These are phyloP conservation scores for Salvia miltiorrhiza DNA, from an alignment of 257 asterid species.

Conservation along the genomic window DNA sequence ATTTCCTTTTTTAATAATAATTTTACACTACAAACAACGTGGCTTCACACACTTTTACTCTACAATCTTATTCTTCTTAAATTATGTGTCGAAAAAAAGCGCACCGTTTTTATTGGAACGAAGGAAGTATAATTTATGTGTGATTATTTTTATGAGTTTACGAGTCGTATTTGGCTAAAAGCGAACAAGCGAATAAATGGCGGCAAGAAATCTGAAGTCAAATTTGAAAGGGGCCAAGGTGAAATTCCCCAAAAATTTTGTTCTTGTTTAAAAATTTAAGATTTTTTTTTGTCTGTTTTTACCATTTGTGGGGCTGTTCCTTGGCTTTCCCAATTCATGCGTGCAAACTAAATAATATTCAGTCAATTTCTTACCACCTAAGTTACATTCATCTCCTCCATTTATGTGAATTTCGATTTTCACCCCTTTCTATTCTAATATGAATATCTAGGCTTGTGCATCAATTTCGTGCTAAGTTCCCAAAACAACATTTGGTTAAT, in stretches of 20 bases:
- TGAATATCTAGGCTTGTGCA: background rate
- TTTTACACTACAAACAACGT: no score
- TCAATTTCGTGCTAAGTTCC: background rate
- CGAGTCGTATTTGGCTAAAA: slow-evolving; percentile 13
- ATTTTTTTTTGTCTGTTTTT: slow-evolving; percentile 6
- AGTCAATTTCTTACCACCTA: slow-evolving; percentile 30
- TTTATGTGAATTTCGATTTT: background rate
- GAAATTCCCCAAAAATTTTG: slow-evolving; percentile 23
- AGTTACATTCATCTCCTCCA: background rate
- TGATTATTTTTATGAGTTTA: slow-evolving; percentile 7
- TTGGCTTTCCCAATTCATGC: slow-evolving; percentile 31
- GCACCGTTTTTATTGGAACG: no score
- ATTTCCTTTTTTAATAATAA: no score
- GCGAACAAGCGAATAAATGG: slow-evolving; percentile 17
- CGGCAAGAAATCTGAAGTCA: slow-evolving; percentile 7
- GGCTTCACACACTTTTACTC: no score
- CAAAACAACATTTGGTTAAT: background rate
- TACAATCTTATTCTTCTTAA: no score
- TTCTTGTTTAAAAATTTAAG: slow-evolving; percentile 15
- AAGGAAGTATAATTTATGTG: background rate
- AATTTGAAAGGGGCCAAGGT: slow-evolving; percentile 14
- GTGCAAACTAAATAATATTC: slow-evolving; percentile 28
- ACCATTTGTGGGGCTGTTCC: background rate
- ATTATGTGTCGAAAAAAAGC: no score
- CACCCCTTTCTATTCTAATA: background rate